Evolutionary conservation across 192 early-diverging fungal genomes (phyloP), one percentile per base, ranked within the genome.

Genomic region (Umbelopsis ramanniana): DNA sequence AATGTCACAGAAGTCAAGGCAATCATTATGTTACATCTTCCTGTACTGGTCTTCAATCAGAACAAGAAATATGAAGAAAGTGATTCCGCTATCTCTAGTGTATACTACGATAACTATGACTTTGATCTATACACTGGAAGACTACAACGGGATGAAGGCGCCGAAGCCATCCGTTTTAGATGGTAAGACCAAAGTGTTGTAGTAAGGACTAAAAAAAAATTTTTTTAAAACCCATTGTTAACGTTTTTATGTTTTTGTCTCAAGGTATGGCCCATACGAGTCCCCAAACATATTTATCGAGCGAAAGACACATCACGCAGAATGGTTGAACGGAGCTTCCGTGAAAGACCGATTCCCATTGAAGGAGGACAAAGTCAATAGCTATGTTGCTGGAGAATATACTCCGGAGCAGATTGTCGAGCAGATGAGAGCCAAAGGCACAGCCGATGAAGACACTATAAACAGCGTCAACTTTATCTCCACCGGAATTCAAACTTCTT

Each of bases 1-100:
- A 96, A 98, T 77, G 90, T 98, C 46, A 94, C 93, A 77, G 96
- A 96, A 79, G 93, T 98, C 75, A 97, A 97, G 79, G 90, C 92
- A 53, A 90, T 90, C 69, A 95, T 98, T 38, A 87, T 98, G 29
- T 90, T 93, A 75, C 91, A 96, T 67, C 83, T 98, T 38, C 97
- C 97, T 0, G 96, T 98, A 37, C 85, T 97, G 37, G 85, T 97
- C 43, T 97, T 95, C 80, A 74, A 78, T 46, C 69, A 69, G 38
- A 21, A 46, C n/a, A 78, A 78, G 45, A 78, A 71, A 23, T 96
- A 93, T 23, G 90, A 92, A 77, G 86, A 91, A 69, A 89, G 89
- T 54, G 94, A 95, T 69, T 92, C 97, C 3, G 95, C 96, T 23
- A 90, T 99, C 69, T 92, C 95, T 4, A 93, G 93, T 72, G 88